Conservation (phyloP, 345 rosid species). For the Acer saccharum region DNA sequence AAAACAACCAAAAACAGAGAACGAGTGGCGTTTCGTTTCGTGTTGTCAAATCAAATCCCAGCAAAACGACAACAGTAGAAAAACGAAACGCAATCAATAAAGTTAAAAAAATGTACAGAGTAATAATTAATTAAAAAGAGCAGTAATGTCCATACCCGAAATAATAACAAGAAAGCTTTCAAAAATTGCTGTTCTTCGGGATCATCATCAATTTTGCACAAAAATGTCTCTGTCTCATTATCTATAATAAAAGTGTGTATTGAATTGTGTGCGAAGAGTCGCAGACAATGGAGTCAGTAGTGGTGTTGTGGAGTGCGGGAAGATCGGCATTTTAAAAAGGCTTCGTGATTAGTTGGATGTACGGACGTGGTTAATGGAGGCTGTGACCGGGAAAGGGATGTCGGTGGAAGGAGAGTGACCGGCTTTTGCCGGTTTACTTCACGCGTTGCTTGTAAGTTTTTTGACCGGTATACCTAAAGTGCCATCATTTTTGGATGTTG, state of each 20-base stretch:
- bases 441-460: constrained; percentile 21
- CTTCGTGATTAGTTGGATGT: neutral
- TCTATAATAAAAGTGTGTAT: neutral
- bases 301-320: constrained; percentile 24
- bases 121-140: neutral
- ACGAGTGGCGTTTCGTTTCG: neutral
- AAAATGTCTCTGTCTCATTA: neutral
- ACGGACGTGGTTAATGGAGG: neutral
- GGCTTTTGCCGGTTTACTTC: constrained; percentile 22
- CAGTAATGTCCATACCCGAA: neutral
- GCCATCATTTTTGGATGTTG: constrained; percentile 11
- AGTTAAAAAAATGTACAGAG: neutral
- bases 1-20: neutral
- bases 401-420: neutral
- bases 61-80: neutral
- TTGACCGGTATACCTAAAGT: constrained; percentile 29
- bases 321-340: constrained; percentile 31
- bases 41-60: neutral
- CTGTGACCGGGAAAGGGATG: neutral
- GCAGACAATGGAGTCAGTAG: neutral
- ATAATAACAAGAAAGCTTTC: neutral
- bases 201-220: neutral
- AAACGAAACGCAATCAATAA: constrained; percentile 12
- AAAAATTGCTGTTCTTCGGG: constrained; percentile 1
- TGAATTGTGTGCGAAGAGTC: neutral